Base-by-base conservation (phyloP, 306 rosid genomes). In the Prunus mongolica region DNA sequence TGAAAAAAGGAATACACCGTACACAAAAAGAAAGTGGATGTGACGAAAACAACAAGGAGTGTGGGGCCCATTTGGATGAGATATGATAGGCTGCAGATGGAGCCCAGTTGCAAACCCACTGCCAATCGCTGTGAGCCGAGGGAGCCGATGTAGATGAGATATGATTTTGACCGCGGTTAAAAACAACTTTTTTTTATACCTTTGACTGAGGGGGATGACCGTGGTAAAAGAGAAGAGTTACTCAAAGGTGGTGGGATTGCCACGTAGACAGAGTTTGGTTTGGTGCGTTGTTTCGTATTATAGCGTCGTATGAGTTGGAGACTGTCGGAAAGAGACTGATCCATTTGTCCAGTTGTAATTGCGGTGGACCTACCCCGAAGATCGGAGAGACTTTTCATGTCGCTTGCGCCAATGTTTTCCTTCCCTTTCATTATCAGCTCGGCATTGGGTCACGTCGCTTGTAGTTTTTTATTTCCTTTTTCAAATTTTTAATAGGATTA, bases 21-120 rank as follows among this genome's bases (percentile, higher is more conserved):
- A 2, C 2, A 5, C 4, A 6, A 2, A 28, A 15, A 13, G 5
- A n/a, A 16, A n/a, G 73, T 71, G 52, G 52, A 71, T 12, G 75
- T n/a, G 30, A 19, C 13, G 15, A 25, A 25, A 16, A 69, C 58
- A 49, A 50, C n/a, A 4, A 12, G 13, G 11, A 22, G 55, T 22
- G 66, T 16, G n/a, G 30, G 55, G 44, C 19, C 18, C 64, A 81
- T 12, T 38, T 56, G 75, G 77, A 71, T 56, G 30, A 55, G 77
- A 64, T 56, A 44, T 65, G 56, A 55, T 20, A 0, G 79, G 72
- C 52, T 15, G 58, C 51, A 4, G 74, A 5, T 9, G 41, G 22
- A 69, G 44, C 20, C 54, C 28, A 61, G 20, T 44, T 22, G 64
- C 13, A 22, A 47, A 18, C 47, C 66, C 27, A 1, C 62, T 1